Evolutionary conservation across 768 basidiomycete genomes (phyloP), one percentile per base, ranked within the genome.

Genomic region (Scleroderma bovista): DNA sequence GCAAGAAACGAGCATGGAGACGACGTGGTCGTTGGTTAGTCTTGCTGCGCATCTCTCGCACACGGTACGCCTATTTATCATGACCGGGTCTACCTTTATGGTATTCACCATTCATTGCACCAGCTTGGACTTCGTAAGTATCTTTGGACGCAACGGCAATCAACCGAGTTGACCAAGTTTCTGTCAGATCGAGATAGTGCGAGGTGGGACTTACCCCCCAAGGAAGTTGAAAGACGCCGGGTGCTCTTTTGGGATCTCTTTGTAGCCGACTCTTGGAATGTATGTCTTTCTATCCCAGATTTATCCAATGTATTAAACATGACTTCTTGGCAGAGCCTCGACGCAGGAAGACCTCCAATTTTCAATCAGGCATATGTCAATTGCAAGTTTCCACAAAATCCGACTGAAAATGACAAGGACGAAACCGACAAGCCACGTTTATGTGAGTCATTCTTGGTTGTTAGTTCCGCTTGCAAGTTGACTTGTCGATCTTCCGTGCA

Each of bases 191-290:
- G 85, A 42, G 84, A 87, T 54, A 81, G 81, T 51, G 73, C 72
- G 13, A 68, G 79, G 48, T 86, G 84, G 84, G 76, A 72, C 2
- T 65, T 88, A n/a, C 71, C 78, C 6, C 67, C 76, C 2, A 79
- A 79, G 60, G 76, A 81, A 56, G 80, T 88, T 0, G 75, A 84
- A 53, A 69, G 85, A 24, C 75, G 87, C 9, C 76, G 86, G 3
- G 69, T 81, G 29, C 67, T 87, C 10, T 88, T 90, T 67, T 90
- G 87, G 87, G 84, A 88, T 59, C 70, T 88, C 10, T 88, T 86
- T 55, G 73, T 83, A 17, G 80, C 81, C 0, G 87, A 89, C 56
- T 71, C 76, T 3, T 88, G 83, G 82, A 68, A 85, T 85, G 54
- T 32, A 75, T 44, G 38, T 43, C 16, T n/a, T 45, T 40, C 34